A percentile compares a stretch with the other conserved stretches of the same genome.
Conservation (phyloP, 2,329 filamentous ascomycete genomes). For the Seiridium unicorne region DNA sequence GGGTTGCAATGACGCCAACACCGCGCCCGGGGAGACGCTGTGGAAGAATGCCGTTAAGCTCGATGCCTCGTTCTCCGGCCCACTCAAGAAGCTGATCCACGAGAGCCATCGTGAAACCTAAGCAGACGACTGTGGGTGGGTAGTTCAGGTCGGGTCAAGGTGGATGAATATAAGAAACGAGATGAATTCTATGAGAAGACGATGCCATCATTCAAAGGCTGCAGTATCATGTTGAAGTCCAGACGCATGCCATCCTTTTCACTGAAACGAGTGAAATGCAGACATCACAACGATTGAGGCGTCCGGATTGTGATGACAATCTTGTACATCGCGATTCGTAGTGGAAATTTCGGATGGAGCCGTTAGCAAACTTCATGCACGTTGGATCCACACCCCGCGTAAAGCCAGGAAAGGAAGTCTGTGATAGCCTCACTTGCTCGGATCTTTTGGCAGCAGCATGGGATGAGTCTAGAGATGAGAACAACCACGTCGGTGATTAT, state of each 20-base stretch:
- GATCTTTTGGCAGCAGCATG: too few relatives aligned
- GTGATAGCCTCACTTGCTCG: background rate
- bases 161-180: background rate
- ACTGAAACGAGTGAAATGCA: too few relatives aligned
- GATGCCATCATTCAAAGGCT: background rate
- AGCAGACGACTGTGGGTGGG: background rate
- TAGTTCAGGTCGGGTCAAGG: background rate
- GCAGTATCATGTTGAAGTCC: background rate
- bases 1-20: slow-evolving; percentile 73
- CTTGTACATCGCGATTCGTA: background rate
- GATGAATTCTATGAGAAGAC: background rate
- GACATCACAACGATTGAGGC: background rate
- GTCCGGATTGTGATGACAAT: background rate
- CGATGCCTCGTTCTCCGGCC: slow-evolving; percentile 63
- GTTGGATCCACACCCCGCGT: background rate
- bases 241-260: background rate
- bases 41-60: slow-evolving; percentile 66
- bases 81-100: slow-evolving; percentile 61
- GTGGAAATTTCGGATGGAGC: background rate
- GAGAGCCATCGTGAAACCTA: slow-evolving; percentile 16
- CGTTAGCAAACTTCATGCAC: background rate
- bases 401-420: background rate
- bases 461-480: too few relatives aligned
- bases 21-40: slow-evolving; percentile 69
- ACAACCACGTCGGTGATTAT: too few relatives aligned